Conservation (phyloP, 2,329 filamentous ascomycete species). For the Calycina herbarum region DNA sequence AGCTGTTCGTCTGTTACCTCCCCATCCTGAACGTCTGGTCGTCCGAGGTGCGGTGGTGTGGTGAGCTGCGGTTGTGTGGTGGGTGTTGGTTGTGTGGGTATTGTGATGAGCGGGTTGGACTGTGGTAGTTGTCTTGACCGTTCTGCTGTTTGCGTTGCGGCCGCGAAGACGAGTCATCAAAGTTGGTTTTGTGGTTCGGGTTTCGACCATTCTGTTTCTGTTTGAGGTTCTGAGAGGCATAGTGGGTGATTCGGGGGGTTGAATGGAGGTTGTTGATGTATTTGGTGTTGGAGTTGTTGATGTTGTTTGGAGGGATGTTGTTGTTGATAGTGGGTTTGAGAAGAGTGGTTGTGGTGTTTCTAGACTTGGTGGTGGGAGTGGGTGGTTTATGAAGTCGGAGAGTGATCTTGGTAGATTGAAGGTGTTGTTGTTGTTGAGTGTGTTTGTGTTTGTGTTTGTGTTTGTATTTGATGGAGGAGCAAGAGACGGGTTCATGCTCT, state of each 20-base stretch:
- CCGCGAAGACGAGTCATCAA: slow-evolving; percentile 56
- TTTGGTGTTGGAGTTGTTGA: not conserved
- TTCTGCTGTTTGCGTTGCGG: slow-evolving; percentile 37
- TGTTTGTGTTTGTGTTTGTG: slow-evolving; percentile 19
- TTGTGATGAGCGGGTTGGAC: slow-evolving; percentile 23
- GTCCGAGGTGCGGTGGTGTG: not conserved
- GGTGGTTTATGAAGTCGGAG: slow-evolving; percentile 9
- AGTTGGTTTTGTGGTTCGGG: slow-evolving; percentile 47
- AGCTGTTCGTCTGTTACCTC: slow-evolving; percentile 28
- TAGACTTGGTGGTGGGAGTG: not conserved
- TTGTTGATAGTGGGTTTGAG: not conserved
- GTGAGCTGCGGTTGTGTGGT: slow-evolving; percentile 2
- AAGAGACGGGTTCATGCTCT: too few relatives aligned
- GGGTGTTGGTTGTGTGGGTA: slow-evolving; percentile 9
- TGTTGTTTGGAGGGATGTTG: slow-evolving; percentile 9
- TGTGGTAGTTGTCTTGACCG: slow-evolving; percentile 35
- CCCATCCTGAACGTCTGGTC: slow-evolving; percentile 29
- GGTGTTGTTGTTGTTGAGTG: slow-evolving; percentile 3
- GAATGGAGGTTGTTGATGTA: not conserved
- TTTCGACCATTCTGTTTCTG: slow-evolving; percentile 37
- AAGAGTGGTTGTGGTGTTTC: not conserved
- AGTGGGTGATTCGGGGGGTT: not conserved
- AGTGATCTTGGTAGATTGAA: slow-evolving; percentile 9
- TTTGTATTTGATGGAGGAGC: slow-evolving; percentile 13
- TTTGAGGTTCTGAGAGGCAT: slow-evolving; percentile 24